phyloP scores from a whole-genome alignment of 1,284 basidiomycete species.

The Rhodotorula sp. region DNA sequence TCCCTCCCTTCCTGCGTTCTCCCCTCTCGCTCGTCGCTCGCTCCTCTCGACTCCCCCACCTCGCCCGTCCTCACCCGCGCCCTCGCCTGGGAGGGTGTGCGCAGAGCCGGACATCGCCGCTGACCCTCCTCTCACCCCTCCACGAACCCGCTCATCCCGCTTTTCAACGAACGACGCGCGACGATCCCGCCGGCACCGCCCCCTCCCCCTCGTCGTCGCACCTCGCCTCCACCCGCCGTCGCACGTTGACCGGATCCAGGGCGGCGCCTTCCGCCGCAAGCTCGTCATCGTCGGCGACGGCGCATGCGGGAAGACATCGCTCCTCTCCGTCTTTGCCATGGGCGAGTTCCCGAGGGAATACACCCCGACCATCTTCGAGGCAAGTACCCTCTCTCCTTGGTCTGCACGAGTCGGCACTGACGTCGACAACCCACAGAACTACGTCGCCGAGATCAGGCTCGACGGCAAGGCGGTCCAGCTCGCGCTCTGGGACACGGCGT shows the following conservation, averaged over 20 bases:
- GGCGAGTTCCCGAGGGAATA: constrained; percentile 78
- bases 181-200: neutral
- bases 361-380: constrained; percentile 48
- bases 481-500: constrained; percentile 97
- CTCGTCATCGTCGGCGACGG: constrained; percentile 61
- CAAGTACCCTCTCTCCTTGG: neutral
- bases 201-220: neutral
- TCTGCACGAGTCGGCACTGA: neutral
- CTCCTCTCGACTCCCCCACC: neutral
- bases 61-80: neutral
- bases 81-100: neutral
- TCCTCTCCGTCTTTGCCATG: constrained; percentile 85
- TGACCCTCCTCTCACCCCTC: neutral
- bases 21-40: neutral
- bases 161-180: too few relatives aligned
- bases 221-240: neutral
- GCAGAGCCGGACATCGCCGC: neutral
- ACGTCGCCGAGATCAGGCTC: constrained; percentile 94
- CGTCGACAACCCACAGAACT: constrained; percentile 61
- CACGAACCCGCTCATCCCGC: too few relatives aligned
- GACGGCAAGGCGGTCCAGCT: constrained; percentile 96
- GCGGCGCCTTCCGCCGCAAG: constrained; percentile 25
- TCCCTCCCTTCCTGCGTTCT: neutral
- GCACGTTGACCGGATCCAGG: neutral
- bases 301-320: constrained; percentile 63